These are phyloP conservation scores for Colletotrichum caudatum DNA, from an alignment of 2,329 filamentous ascomycete genomes.

Conservation along the genomic window DNA sequence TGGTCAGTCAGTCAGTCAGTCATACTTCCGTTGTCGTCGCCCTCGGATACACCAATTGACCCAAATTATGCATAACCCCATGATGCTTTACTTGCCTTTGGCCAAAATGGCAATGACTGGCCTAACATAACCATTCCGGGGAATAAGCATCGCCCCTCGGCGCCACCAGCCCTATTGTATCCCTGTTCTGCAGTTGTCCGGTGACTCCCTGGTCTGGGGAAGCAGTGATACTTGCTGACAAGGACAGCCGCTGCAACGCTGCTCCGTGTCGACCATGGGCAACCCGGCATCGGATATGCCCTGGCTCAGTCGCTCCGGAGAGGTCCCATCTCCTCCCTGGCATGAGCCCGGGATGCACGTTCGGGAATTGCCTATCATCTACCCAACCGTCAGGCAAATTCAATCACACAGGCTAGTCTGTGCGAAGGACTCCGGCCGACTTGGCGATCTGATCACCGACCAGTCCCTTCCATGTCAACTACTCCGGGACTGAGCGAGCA, in stretches of 20 bases:
- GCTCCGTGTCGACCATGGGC: conserved; percentile 35
- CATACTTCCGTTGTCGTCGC: background rate
- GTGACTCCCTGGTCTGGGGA: conserved; percentile 12
- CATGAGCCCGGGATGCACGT: conserved; percentile 35
- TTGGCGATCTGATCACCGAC: conserved; percentile 43
- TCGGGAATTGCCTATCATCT: conserved; percentile 40
- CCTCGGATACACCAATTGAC: conserved; percentile 5
- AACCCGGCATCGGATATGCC: conserved; percentile 39
- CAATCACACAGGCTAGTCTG: conserved; percentile 43
- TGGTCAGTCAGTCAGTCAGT: background rate
- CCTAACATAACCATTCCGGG: conserved; percentile 3
- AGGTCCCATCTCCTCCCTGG: conserved; percentile 17
- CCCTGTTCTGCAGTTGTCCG: conserved; percentile 3
- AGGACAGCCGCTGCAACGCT: conserved; percentile 39
- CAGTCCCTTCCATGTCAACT: conserved; percentile 40
- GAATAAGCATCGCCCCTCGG: conserved; percentile 14
- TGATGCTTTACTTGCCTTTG: conserved; percentile 25
- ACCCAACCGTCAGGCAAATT: conserved; percentile 41
- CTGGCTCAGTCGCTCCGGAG: conserved; percentile 26
- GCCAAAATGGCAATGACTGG: conserved; percentile 5
- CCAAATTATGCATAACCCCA: conserved; percentile 27
- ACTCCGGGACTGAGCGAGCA: conserved; percentile 37
- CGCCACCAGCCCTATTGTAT: conserved; percentile 1
- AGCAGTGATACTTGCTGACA: conserved; percentile 30
- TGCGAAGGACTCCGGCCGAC: conserved; percentile 42